phyloP scores from a whole-genome alignment of 345 rosid genomes.

The Linum usitatissimum region DNA sequence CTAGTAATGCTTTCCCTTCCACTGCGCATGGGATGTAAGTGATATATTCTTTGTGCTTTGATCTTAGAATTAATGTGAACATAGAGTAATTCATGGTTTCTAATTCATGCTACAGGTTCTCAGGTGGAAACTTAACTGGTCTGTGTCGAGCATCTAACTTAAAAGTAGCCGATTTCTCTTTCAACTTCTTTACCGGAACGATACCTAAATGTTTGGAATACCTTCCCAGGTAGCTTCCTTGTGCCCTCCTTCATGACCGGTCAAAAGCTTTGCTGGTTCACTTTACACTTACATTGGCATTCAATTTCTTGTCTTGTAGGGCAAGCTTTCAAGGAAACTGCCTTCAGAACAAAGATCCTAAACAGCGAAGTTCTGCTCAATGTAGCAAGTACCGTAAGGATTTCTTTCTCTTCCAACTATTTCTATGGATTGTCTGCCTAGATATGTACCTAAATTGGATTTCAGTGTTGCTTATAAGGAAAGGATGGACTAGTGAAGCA shows the following conservation, averaged over 20 bases:
- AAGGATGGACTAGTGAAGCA: not conserved
- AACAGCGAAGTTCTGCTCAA: conserved; percentile 53
- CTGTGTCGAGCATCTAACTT: conserved; percentile 64
- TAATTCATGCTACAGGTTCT: conserved; percentile 35
- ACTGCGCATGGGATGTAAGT: conserved; percentile 45
- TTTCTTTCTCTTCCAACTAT: not conserved
- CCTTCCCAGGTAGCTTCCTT: conserved; percentile 59
- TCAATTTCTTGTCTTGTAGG: conserved; percentile 28
- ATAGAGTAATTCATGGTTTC: not conserved
- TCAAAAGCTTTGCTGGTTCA: not conserved
- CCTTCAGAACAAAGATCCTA: conserved; percentile 47
- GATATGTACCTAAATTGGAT: not conserved
- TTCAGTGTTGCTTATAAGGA: not conserved
- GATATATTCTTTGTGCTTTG: conserved; percentile 1
- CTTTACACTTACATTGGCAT: conserved; percentile 8
- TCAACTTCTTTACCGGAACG: conserved; percentile 70
- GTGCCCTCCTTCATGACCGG: conserved; percentile 1
- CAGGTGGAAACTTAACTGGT: conserved; percentile 45
- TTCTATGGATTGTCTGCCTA: no score
- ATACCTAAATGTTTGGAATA: conserved; percentile 73
- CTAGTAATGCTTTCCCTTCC: conserved; percentile 24
- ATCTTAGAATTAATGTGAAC: no score
- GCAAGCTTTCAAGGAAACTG: conserved; percentile 90
- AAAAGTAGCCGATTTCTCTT: conserved; percentile 74
- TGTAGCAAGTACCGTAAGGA: conserved; percentile 45